Conservation (phyloP, 73 alveolate genomes). For the Uronychia setigera region DNA sequence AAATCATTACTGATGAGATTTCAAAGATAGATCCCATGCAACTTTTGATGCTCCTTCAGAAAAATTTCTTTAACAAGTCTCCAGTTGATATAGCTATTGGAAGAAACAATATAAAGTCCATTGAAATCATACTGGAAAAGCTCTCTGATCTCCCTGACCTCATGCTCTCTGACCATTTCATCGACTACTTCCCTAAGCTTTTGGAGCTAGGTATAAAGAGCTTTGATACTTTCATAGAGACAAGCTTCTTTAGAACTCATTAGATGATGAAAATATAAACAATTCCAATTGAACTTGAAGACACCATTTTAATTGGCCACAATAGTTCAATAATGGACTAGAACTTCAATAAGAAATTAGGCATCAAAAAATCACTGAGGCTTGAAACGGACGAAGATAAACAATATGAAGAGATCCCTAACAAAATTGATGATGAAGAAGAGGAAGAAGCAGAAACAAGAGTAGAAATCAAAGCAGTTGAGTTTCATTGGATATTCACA, state of each 20-base stretch:
- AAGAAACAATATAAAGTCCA: neutral
- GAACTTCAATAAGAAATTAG: neutral
- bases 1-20: neutral
- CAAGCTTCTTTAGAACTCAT: neutral
- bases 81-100: slow-evolving; percentile 3
- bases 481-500: slow-evolving; percentile 24
- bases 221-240: neutral
- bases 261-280: too few relatives aligned
- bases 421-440: neutral
- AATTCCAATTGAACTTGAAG: neutral
- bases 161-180: neutral
- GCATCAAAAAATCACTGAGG: neutral
- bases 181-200: neutral
- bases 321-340: neutral
- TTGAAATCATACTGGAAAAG: neutral
- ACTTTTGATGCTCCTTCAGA: neutral
- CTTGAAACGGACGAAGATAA: neutral
- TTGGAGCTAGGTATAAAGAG: neutral
- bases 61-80: neutral
- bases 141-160: neutral
- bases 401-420: neutral
- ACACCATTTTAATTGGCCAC: neutral
- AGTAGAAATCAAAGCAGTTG: slow-evolving; percentile 14
- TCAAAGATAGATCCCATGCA: neutral
- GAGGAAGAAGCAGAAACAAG: neutral